phyloP scores from a whole-genome alignment of 2,329 filamentous ascomycete genomes.

The Fusarium ramigenum region DNA sequence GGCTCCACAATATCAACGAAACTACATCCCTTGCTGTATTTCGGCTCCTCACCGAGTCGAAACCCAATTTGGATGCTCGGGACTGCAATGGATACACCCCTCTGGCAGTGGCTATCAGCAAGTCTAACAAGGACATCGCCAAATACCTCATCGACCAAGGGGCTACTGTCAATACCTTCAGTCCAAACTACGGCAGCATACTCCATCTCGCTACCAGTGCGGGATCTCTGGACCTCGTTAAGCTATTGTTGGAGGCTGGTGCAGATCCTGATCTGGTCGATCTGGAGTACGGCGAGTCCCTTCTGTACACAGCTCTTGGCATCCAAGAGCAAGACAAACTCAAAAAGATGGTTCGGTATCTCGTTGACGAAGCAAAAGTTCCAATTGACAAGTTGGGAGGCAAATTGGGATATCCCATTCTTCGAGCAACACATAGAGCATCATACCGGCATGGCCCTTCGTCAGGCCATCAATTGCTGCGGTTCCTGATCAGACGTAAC shows the following conservation, averaged over 20 bases:
- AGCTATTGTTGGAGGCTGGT: background rate
- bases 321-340: background rate
- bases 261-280: background rate
- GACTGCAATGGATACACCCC: background rate
- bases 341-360: background rate
- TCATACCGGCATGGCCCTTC: rapidly evolving
- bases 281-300: background rate
- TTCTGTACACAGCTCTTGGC: background rate
- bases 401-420: background rate
- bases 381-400: background rate
- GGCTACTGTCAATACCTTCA: background rate
- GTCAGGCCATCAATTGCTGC: too few relatives aligned
- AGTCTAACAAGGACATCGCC: background rate
- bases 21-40: background rate
- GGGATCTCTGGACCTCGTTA: background rate
- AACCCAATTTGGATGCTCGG: background rate
- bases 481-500: background rate
- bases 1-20: background rate
- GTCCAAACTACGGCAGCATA: background rate
- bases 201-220: background rate
- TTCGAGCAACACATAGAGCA: background rate
- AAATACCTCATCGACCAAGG: background rate
- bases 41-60: background rate
- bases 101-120: background rate
- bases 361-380: background rate